Percentiles rank a stretch among this genome's conserved stretches.
phyloP scores from a whole-genome alignment of 106 monocot genomes.

The Allium cepa region DNA sequence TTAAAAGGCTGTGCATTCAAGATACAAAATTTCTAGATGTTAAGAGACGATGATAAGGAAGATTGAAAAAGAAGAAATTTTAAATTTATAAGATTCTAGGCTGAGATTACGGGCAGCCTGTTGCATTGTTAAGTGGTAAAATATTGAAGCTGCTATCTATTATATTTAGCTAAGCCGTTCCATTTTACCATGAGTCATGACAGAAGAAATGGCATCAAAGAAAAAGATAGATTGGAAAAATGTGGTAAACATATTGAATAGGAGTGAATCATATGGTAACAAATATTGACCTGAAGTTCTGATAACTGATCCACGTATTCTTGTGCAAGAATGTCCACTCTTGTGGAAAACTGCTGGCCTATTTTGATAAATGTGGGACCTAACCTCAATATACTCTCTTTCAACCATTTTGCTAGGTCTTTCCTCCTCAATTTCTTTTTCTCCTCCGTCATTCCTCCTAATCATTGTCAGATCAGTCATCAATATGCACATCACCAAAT shows the following conservation, averaged over 20 bases:
- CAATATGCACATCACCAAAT: not conserved
- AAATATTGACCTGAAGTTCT: conserved; percentile 78
- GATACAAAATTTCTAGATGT: no score
- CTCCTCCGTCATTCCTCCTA: conserved; percentile 98
- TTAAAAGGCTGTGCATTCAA: no score
- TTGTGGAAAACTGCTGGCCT: conserved; percentile 97
- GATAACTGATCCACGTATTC: conserved; percentile 98
- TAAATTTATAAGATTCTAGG: no score
- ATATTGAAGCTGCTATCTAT: no score
- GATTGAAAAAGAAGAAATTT: no score
- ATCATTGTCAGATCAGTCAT: conserved; percentile 12
- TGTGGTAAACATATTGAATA: not conserved
- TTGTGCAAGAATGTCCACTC: conserved; percentile 96
- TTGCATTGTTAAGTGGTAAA: no score
- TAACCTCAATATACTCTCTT: conserved; percentile 93
- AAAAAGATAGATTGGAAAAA: no score
- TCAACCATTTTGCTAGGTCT: conserved; percentile 92
- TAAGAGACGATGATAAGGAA: no score
- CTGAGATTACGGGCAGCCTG: no score
- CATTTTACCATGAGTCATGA: no score
- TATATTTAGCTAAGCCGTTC: no score
- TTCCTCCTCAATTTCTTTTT: conserved; percentile 65
- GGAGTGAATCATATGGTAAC: conserved; percentile 10
- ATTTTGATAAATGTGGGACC: conserved; percentile 99
- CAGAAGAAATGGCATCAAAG: no score